Conservation (phyloP, 306 rosid genomes). For the Citrullus colocynthis region DNA sequence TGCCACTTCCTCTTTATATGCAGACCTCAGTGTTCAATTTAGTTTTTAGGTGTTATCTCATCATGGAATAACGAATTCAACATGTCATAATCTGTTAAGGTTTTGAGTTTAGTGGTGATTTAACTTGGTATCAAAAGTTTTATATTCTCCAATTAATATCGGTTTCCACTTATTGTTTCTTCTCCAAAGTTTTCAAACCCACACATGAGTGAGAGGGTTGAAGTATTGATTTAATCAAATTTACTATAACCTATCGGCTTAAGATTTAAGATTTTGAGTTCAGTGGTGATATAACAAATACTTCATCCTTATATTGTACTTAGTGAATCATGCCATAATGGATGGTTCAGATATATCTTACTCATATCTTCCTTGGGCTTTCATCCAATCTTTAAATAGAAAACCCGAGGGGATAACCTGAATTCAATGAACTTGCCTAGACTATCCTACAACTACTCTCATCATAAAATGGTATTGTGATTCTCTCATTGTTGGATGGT, state of each 20-base stretch:
- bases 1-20: background rate
- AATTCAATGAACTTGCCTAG: background rate
- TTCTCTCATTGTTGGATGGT: constrained; percentile 8
- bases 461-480: background rate
- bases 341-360: background rate
- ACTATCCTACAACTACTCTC: background rate
- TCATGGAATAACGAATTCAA: background rate
- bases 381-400: background rate
- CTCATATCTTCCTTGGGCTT: background rate
- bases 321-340: background rate
- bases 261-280: too few relatives aligned
- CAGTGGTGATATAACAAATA: background rate
- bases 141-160: too few relatives aligned
- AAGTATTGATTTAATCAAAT: too few relatives aligned
- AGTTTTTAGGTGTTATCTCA: background rate
- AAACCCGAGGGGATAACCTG: background rate
- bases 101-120: too few relatives aligned
- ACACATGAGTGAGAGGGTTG: too few relatives aligned
- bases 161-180: too few relatives aligned
- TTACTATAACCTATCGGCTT: too few relatives aligned
- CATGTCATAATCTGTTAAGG: background rate
- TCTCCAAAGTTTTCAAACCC: too few relatives aligned
- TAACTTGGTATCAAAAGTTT: too few relatives aligned
- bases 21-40: background rate
- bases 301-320: background rate